Evolutionary conservation across 2,329 filamentous ascomycete genomes (phyloP), one percentile per base, ranked within the genome.

Genomic region (Hymenoscyphus repandus): DNA sequence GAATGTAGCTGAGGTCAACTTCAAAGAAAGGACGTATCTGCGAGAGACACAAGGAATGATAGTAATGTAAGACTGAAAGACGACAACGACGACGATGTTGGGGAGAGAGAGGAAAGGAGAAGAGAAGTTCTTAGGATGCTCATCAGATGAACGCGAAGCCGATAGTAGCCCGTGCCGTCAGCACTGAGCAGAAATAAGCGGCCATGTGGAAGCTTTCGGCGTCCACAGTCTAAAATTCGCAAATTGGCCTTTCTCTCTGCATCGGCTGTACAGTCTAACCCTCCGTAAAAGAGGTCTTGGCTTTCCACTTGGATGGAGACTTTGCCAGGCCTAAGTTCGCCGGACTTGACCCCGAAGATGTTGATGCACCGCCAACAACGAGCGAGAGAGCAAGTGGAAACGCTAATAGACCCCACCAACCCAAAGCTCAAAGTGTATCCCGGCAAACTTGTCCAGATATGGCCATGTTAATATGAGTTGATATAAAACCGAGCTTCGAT

Each of bases 21-120:
- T 50, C 11, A 54, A 58, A 4, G 49, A 56, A 9, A 54, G 56
- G 51, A 56, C 49, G 49, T 56, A 54, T 58, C 56, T 45, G 15
- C 38, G 27, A 45, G 18, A 43, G 40, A 50, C 18, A 45, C 33
- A 37, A 36, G 47, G 39, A 27, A 27, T 20, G 33, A 51, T 17
- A 33, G 36, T n/a, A 38, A 31, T 15, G 15, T 22, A 22, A 38
- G 39, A 18, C 15, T 7, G 22, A 45, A 44, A 27, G n/a, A 36
- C 34, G 44, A 43, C 20, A 50, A 45, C 47, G 38, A 52, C 39
- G 39, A 50, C 11, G 49, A 52, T 39, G 52, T 46, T 17, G 6
- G 15, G 37, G 34, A 40, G 48, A 43, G 20, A 46, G 20, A 37
- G 33, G 39, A 38, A 37, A 51, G 34, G 50, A 49, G 30, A 45